These are phyloP conservation scores for Trichoderma citrinoviride DNA, from an alignment of 2,329 filamentous ascomycete genomes.

Conservation along the genomic window DNA sequence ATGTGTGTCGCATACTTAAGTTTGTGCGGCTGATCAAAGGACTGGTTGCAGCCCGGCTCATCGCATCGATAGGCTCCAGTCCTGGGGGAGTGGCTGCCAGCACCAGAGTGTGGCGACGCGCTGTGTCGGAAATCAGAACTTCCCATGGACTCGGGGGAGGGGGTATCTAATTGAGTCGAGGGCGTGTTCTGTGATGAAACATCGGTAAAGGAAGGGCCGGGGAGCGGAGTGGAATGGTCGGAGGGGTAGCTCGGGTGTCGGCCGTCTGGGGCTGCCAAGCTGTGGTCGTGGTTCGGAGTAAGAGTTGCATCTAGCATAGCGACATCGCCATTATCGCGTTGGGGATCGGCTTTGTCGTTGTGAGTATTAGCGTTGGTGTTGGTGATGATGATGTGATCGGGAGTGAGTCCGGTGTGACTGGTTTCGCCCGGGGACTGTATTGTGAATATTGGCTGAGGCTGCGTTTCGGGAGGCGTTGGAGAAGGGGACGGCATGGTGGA, in stretches of 20 bases:
- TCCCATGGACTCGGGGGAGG: slow-evolving; percentile 41
- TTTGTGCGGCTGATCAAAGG: slow-evolving; percentile 59
- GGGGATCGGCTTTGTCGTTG: not conserved
- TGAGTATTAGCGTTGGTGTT: not conserved
- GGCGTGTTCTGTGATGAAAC: slow-evolving; percentile 46
- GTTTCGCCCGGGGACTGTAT: slow-evolving; percentile 31
- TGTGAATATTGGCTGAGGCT: slow-evolving; percentile 27
- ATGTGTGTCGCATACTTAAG: slow-evolving; percentile 47
- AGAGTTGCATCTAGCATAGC: slow-evolving; percentile 5
- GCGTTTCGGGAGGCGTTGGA: slow-evolving; percentile 24
- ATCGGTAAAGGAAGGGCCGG: slow-evolving; percentile 40
- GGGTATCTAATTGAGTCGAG: slow-evolving; percentile 45
- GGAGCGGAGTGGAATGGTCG: slow-evolving; percentile 44
- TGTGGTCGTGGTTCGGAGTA: not conserved
- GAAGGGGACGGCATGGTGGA: slow-evolving; percentile 27
- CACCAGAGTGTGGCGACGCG: slow-evolving; percentile 35
- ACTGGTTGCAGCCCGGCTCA: slow-evolving; percentile 39
- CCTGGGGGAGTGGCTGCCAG: slow-evolving; percentile 31
- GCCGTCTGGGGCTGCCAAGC: slow-evolving; percentile 17
- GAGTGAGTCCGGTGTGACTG: slow-evolving; percentile 25
- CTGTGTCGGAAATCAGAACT: slow-evolving; percentile 40
- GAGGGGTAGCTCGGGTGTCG: slow-evolving; percentile 38
- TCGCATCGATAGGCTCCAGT: slow-evolving; percentile 36
- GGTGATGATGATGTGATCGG: not conserved
- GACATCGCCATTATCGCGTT: not conserved